These are phyloP conservation scores for Akebia trifoliata DNA, from an alignment of 164 flowering plant species.

Conservation along the genomic window DNA sequence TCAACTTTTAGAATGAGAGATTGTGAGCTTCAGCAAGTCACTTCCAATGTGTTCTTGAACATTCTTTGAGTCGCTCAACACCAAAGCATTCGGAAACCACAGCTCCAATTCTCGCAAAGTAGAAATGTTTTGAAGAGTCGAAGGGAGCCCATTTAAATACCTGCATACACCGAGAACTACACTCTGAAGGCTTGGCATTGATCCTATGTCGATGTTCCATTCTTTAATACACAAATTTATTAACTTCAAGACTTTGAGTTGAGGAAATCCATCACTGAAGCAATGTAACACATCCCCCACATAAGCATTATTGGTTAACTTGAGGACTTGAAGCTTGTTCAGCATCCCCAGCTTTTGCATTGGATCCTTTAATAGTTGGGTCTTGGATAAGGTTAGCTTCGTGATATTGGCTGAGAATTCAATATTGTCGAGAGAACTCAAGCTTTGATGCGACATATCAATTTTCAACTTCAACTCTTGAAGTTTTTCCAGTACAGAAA, in stretches of 20 bases:
- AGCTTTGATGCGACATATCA: too few relatives aligned
- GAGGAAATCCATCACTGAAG: constrained; percentile 19
- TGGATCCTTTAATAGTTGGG: constrained; percentile 13
- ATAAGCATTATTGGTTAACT: not conserved
- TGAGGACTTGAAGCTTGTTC: constrained; percentile 10
- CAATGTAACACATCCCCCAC: constrained; percentile 15
- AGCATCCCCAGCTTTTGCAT: constrained; percentile 24
- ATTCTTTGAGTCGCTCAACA: too few relatives aligned
- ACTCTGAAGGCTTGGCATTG: not conserved
- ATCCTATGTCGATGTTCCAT: not conserved
- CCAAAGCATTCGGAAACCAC: too few relatives aligned
- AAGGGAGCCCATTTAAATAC: too few relatives aligned
- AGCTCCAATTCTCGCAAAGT: too few relatives aligned
- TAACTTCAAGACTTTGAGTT: constrained; percentile 14
- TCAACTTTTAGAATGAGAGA: too few relatives aligned
- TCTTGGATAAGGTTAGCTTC: not conserved
- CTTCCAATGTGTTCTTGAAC: too few relatives aligned
- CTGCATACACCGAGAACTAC: too few relatives aligned
- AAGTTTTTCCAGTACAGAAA: not conserved
- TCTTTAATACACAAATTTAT: not conserved
- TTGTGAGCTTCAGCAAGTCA: too few relatives aligned
- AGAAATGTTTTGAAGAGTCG: too few relatives aligned
- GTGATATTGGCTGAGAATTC: constrained; percentile 18
- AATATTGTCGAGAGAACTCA: not conserved
- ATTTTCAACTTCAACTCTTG: not conserved